Evolutionary conservation across 1,284 basidiomycete genomes (phyloP), one percentile per base, ranked within the genome.

Genomic region (Ceratobasidium sp.): DNA sequence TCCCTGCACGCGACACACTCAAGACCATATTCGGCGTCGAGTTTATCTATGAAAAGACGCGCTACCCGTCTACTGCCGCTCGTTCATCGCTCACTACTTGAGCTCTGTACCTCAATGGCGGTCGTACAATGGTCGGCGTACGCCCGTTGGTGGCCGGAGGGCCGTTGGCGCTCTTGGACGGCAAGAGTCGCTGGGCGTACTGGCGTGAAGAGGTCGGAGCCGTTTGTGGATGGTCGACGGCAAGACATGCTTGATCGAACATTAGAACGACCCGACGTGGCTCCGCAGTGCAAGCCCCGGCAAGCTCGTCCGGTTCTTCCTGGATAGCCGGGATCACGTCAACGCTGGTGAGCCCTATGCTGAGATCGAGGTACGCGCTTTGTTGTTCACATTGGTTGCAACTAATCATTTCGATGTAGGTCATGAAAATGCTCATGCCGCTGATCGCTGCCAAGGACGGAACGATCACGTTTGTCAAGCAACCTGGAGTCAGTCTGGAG

Each of bases 401-500:
- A 73, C 73, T 76, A 76, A 77, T 78, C 8, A 77, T 75, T 77
- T 18, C 34, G 36, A 59, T 61, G 26, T 75, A 92, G 91, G 96
- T 97, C 77, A 97, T 97, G 96, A 98, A 98, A 85, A 98, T 98
- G 96, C 96, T 96, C 82, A 97, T 98, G 96, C 94, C 95, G 16
- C 89, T 99, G 73, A 90, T 95, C 71, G 95, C 96, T n/a, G 88
- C 92, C 2, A 97, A 99, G 81, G 94, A 97, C 80, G 97, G 97
- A 80, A 87, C 93, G 58, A 90, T 94, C n/a, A 94, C 96, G 79
- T 92, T 99, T 79, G 95, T 99, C 81, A 99, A 98, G 84, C 96
- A 98, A 79, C 94, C 97, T 65, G 97, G 97, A 77, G 93, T 97
- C 78, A 95, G 94, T 76, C 88, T 99, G 73, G 93, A 94, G 77